These are phyloP conservation scores for Neospora caninum DNA, from an alignment of 169 alveolate species.

Conservation along the genomic window DNA sequence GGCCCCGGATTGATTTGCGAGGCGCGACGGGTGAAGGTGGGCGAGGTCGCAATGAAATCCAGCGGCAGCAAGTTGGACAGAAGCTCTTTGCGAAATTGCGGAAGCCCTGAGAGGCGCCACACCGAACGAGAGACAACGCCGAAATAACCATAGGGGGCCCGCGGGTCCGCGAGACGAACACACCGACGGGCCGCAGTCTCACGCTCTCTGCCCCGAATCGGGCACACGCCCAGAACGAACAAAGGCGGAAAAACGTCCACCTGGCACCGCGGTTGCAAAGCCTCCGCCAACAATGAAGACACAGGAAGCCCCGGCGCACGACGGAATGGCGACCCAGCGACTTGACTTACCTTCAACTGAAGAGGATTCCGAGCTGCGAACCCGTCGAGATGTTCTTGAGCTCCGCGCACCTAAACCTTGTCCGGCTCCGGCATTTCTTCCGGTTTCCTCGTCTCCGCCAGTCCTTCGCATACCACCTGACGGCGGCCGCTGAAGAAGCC, in stretches of 20 bases:
- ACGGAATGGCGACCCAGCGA: no score
- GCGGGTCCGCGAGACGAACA: neutral
- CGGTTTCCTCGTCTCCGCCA: neutral
- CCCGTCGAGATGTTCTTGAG: neutral
- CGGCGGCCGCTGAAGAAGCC: no score
- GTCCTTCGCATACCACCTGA: no score
- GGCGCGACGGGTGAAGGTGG: slow-evolving; percentile 40
- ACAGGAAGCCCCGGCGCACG: no score
- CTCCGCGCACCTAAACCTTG: neutral
- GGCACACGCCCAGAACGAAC: no score
- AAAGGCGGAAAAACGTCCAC: no score
- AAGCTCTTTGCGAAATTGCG: slow-evolving; percentile 37
- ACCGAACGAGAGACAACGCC: neutral
- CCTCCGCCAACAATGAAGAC: no score
- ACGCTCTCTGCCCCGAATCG: no score
- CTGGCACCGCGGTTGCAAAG: no score
- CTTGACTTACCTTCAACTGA: neutral
- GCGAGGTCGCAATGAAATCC: slow-evolving; percentile 49
- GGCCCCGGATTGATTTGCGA: slow-evolving; percentile 12
- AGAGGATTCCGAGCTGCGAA: neutral
- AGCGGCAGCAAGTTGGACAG: slow-evolving; percentile 48
- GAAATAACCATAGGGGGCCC: neutral
- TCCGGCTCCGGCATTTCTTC: neutral
- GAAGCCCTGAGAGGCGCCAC: slow-evolving; percentile 15
- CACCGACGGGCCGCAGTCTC: no score